Evolutionary conservation across 306 rosid genomes (phyloP).

Genomic region (Cicer pinnatifidum): DNA sequence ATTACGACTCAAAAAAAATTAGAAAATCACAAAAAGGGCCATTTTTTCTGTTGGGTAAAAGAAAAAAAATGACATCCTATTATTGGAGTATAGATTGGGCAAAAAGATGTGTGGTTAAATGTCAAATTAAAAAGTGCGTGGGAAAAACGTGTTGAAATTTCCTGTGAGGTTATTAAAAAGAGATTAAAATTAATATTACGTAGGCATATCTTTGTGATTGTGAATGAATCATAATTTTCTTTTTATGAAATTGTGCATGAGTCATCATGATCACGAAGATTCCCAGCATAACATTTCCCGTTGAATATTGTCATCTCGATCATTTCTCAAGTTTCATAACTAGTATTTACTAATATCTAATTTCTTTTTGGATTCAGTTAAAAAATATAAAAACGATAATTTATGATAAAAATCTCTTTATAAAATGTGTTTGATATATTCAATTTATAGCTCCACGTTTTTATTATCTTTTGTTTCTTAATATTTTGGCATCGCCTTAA

Average conservation of each 20-base stretch:
- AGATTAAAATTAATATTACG: constrained; percentile 20
- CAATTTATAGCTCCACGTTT: no score
- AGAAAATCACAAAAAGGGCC: background rate
- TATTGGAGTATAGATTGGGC: background rate
- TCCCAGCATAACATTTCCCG: constrained; percentile 48
- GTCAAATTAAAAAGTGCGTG: constrained; percentile 60
- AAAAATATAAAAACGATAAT: no score
- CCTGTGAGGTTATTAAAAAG: background rate
- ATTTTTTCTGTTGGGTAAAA: background rate
- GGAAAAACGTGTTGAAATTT: constrained; percentile 44
- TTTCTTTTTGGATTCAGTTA: no score
- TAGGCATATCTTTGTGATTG: constrained; percentile 49
- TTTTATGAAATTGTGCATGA: background rate
- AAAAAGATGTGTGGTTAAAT: constrained; percentile 24
- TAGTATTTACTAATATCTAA: background rate
- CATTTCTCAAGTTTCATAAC: constrained; percentile 47
- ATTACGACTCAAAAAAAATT: no score
- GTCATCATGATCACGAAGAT: constrained; percentile 53
- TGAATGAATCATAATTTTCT: background rate
- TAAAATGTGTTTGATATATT: no score
- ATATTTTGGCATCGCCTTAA: no score
- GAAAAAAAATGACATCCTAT: constrained; percentile 40
- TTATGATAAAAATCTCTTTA: no score
- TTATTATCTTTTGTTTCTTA: no score
- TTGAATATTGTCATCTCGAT: constrained; percentile 42